A percentile compares a stretch with the other conserved stretches of the same genome.
Evolutionary conservation across 1,284 basidiomycete species (phyloP).

Genomic region (Cutaneotrichosporon sp.): DNA sequence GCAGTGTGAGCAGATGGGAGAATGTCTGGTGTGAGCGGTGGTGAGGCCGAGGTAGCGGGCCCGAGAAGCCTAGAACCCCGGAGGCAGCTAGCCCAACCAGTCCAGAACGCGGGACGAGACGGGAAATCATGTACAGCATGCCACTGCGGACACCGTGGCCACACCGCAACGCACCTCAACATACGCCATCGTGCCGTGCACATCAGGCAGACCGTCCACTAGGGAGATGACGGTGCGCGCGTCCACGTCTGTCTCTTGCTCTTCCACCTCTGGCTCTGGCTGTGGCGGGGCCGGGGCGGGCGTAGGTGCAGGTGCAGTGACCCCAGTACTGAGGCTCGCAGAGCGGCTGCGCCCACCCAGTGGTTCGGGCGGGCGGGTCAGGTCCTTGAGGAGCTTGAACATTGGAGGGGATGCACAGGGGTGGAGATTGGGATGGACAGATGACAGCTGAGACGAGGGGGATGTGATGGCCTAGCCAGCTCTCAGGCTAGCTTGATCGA

Average conservation of each 20-base stretch:
- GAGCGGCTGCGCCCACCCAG: constrained; percentile 18
- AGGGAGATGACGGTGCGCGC: constrained; percentile 36
- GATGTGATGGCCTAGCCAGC: neutral
- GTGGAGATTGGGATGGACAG: neutral
- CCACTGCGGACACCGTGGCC: neutral
- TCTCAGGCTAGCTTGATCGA: neutral
- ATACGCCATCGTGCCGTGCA: constrained; percentile 34
- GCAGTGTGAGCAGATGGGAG: constrained; percentile 40
- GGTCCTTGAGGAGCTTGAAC: constrained; percentile 52
- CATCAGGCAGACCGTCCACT: constrained; percentile 29
- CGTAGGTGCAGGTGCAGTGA: neutral
- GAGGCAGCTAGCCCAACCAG: too few relatives aligned
- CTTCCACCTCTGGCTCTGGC: constrained; percentile 19
- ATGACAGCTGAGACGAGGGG: neutral
- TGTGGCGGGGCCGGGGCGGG: constrained; percentile 1
- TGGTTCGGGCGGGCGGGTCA: constrained; percentile 43
- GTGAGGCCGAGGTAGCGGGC: too few relatives aligned
- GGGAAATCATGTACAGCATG: too few relatives aligned
- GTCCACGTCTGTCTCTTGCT: constrained; percentile 37
- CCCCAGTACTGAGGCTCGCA: constrained; percentile 2
- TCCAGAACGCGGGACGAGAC: too few relatives aligned
- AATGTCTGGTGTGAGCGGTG: constrained; percentile 31
- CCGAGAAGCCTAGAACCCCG: too few relatives aligned
- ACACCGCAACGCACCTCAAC: constrained; percentile 39
- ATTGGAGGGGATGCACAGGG: constrained; percentile 13